A percentile compares a stretch with the other conserved stretches of the same genome.
These are phyloP conservation scores for Penicillium sp. DNA, from an alignment of 2,329 filamentous ascomycete species.

Conservation along the genomic window DNA sequence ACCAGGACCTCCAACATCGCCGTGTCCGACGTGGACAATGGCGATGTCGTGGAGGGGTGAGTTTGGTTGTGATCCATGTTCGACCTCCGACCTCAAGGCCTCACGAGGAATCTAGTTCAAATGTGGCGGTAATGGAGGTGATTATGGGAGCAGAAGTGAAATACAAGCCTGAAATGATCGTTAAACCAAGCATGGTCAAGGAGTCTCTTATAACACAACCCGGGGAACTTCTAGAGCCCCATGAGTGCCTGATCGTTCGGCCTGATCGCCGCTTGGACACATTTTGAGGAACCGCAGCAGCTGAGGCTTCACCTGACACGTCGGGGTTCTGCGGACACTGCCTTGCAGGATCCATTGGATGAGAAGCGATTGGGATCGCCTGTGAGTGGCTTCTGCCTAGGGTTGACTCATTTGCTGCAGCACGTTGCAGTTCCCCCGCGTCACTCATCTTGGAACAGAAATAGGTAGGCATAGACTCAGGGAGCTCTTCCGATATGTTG, in stretches of 20 bases:
- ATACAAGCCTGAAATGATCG: not conserved
- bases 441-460: not conserved
- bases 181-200: not conserved
- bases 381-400: conserved; percentile 4
- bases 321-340: not conserved
- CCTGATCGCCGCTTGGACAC: not conserved
- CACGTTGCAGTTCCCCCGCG: not conserved
- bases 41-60: conserved; percentile 8
- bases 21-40: conserved; percentile 24
- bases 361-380: not conserved
- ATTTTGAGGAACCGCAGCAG: not conserved
- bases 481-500: not conserved
- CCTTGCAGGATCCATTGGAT: not conserved
- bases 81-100: not conserved
- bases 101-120: not conserved
- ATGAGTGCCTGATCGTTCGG: not conserved
- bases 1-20: conserved; percentile 60
- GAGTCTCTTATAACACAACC: not conserved
- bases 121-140: not conserved
- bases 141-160: not conserved
- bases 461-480: not conserved
- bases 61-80: conserved; percentile 23
- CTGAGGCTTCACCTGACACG: not conserved
- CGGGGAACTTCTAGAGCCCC: conserved; percentile 1
- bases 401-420: conserved; percentile 1